Conservation (phyloP, 768 basidiomycete genomes). For the Antrodiella citrinella region DNA sequence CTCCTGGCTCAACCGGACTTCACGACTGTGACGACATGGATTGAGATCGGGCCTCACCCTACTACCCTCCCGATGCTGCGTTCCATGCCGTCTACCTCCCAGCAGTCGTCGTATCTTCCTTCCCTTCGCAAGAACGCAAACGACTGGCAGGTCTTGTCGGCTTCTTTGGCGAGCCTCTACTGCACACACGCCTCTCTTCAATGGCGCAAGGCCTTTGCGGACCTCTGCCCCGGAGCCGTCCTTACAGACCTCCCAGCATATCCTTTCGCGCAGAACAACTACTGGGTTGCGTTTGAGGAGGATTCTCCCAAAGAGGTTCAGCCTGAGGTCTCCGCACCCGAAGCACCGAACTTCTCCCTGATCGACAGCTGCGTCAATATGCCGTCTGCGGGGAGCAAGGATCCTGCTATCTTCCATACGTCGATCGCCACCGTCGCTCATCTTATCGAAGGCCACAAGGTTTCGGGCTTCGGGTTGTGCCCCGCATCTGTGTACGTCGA, state of each 20-base stretch:
- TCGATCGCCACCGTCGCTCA: slow-evolving; percentile 34
- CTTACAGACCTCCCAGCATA: slow-evolving; percentile 55
- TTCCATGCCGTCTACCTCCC: slow-evolving; percentile 19
- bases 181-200: slow-evolving; percentile 29
- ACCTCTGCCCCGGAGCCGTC: slow-evolving; percentile 27
- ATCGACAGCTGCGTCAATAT: slow-evolving; percentile 28
- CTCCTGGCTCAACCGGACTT: slow-evolving; percentile 25
- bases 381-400: slow-evolving; percentile 18
- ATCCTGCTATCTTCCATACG: slow-evolving; percentile 46
- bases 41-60: slow-evolving; percentile 63
- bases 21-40: slow-evolving; percentile 36
- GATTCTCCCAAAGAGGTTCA: background rate
- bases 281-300: slow-evolving; percentile 47
- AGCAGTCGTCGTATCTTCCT: slow-evolving; percentile 29
- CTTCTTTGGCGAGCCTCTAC: slow-evolving; percentile 43
- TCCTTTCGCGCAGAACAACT: slow-evolving; percentile 47
- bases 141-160: slow-evolving; percentile 37
- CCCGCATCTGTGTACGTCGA: slow-evolving; percentile 32
- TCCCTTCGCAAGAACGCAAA: slow-evolving; percentile 41
- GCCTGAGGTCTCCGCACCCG: background rate
- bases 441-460: slow-evolving; percentile 50
- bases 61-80: slow-evolving; percentile 48
- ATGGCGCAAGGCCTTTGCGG: slow-evolving; percentile 49
- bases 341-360: slow-evolving; percentile 20
- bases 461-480: slow-evolving; percentile 23